A percentile compares a stretch with the other conserved stretches of the same genome.
These are phyloP conservation scores for Oropetium thomaeum DNA, from an alignment of 176 grass and related monocot genomes.

Conservation along the genomic window DNA sequence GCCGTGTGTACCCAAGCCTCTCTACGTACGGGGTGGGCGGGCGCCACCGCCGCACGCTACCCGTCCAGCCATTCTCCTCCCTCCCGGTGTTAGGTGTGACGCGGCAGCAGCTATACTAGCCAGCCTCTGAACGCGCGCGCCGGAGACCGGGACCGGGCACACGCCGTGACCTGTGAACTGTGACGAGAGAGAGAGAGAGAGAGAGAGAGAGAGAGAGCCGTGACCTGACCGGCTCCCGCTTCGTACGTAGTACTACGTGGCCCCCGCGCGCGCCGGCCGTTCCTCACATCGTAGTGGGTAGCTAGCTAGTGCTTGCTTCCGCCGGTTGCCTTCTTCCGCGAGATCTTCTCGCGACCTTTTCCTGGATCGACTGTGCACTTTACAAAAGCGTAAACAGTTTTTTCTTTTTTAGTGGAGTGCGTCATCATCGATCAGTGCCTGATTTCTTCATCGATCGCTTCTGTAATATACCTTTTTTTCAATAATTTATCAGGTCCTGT, in stretches of 20 bases:
- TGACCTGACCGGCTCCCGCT: constrained; percentile 18
- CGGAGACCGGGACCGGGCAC: constrained; percentile 17
- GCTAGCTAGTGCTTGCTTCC: not conserved
- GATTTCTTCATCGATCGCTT: not conserved
- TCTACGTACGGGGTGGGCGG: no score
- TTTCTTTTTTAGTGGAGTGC: no score
- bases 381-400: not conserved
- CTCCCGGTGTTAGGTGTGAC: no score
- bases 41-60: not conserved
- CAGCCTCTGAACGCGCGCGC: not conserved
- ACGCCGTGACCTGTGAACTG: not conserved
- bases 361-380: not conserved
- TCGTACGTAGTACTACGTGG: constrained; percentile 24
- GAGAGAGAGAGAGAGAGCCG: constrained; percentile 22
- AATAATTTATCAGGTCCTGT: no score
- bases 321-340: not conserved
- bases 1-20: not conserved
- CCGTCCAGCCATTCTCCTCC: not conserved
- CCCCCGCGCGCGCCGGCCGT: constrained; percentile 2
- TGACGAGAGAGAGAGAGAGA: no score
- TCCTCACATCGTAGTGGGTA: not conserved
- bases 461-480: no score
- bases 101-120: no score
- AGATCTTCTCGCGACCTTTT: not conserved
- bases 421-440: no score